A percentile compares a stretch with the other conserved stretches of the same genome.
Conservation (phyloP, 345 rosid genomes). For the Hibiscus trionum region DNA sequence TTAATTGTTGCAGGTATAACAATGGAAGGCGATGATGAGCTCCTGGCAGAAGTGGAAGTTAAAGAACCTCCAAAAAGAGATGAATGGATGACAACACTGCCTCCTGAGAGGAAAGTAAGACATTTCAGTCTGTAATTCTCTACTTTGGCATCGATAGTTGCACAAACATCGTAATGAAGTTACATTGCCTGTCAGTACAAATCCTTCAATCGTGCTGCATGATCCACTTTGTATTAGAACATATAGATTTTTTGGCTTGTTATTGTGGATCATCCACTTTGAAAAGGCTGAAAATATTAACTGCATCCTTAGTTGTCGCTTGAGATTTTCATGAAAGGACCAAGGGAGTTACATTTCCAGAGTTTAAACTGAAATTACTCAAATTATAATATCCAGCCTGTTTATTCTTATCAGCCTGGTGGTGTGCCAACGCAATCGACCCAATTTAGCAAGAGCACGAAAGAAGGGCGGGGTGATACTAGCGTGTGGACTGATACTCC, state of each 20-base stretch:
- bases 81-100: slow-evolving; percentile 97
- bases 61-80: slow-evolving; percentile 66
- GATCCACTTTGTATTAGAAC: neutral
- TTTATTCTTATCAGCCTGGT: slow-evolving; percentile 49
- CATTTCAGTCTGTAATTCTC: neutral
- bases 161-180: neutral
- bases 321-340: neutral
- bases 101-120: slow-evolving; percentile 86
- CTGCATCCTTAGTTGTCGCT: neutral
- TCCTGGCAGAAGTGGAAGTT: slow-evolving; percentile 59
- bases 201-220: neutral
- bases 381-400: slow-evolving; percentile 1
- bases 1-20: slow-evolving; percentile 54
- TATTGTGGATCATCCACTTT: neutral
- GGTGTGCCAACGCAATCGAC: slow-evolving; percentile 73
- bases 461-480: slow-evolving; percentile 91
- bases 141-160: neutral
- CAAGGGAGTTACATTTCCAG: neutral
- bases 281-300: neutral
- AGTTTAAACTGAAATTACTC: neutral
- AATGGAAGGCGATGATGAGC: slow-evolving; percentile 95
- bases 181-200: neutral
- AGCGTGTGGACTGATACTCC: slow-evolving; percentile 87
- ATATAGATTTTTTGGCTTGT: neutral
- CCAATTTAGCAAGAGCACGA: slow-evolving; percentile 50